Evolutionary conservation across 2,329 filamentous ascomycete genomes (phyloP).

Genomic region (Ceratocystis huliohia): DNA sequence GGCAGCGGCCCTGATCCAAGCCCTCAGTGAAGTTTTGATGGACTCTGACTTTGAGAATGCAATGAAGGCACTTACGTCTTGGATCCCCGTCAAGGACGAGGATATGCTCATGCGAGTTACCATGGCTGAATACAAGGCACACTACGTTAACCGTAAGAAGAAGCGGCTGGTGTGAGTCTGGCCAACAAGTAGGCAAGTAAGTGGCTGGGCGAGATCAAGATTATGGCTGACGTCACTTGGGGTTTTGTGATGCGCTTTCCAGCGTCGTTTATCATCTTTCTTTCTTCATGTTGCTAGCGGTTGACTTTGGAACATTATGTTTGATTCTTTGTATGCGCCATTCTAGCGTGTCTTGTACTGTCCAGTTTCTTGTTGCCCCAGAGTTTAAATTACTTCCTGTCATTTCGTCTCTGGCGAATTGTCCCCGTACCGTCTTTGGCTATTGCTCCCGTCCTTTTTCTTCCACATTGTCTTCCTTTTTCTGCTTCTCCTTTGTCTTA

Average conservation of each 20-base stretch:
- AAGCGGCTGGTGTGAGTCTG: slow-evolving; percentile 11
- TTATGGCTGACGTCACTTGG: neutral
- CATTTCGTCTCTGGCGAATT: neutral
- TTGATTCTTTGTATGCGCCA: neutral
- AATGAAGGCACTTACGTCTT: slow-evolving; percentile 93
- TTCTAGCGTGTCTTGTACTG: neutral
- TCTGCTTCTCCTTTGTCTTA: neutral
- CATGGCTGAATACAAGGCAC: slow-evolving; percentile 66
- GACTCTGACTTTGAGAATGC: slow-evolving; percentile 94
- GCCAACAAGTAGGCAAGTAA: neutral
- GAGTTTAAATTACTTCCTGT: neutral
- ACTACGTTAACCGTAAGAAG: slow-evolving; percentile 20
- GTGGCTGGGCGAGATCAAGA: neutral
- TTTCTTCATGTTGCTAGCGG: neutral
- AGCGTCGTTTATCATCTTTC: neutral
- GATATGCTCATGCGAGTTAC: slow-evolving; percentile 86
- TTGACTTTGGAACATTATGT: neutral
- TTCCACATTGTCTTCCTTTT: neutral
- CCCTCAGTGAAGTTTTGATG: slow-evolving; percentile 73
- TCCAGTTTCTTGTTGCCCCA: slow-evolving; percentile 8
- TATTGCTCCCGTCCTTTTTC: neutral
- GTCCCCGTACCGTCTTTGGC: neutral
- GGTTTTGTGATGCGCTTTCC: neutral
- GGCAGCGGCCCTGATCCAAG: slow-evolving; percentile 79
- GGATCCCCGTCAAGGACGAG: slow-evolving; percentile 87